A percentile compares a stretch with the other conserved stretches of the same genome.
Conservation (phyloP, 2,329 filamentous ascomycete genomes). For the Elsinoe perseae region DNA sequence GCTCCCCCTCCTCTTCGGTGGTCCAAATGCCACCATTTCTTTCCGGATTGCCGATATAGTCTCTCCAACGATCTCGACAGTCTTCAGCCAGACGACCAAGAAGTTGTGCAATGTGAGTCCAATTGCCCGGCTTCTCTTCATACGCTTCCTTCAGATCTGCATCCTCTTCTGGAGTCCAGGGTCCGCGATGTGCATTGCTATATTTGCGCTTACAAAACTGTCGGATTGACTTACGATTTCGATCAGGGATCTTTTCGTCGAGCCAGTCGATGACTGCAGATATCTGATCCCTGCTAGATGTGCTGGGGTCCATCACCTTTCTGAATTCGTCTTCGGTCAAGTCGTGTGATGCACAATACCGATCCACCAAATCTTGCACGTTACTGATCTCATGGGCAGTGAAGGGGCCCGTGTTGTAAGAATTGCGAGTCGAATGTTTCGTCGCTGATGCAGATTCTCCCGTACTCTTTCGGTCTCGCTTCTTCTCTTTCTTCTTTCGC, state of each 20-base stretch:
- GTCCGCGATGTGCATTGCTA: constrained; percentile 54
- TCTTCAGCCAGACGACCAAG: constrained; percentile 60
- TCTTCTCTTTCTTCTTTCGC: constrained; percentile 8
- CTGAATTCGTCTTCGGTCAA: constrained; percentile 3
- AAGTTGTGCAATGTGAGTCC: constrained; percentile 53
- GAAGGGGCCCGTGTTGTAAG: constrained; percentile 12
- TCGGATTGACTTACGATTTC: constrained; percentile 26
- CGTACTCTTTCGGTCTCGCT: neutral
- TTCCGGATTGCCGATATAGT: constrained; percentile 55
- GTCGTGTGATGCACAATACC: neutral
- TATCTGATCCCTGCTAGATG: neutral
- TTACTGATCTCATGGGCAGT: constrained; percentile 10
- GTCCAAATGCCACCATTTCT: constrained; percentile 52
- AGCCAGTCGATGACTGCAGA: neutral
- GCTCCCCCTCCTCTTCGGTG: constrained; percentile 49
- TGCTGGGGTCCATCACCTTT: constrained; percentile 14
- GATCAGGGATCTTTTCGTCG: constrained; percentile 7
- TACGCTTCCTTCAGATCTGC: constrained; percentile 44
- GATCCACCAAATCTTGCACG: constrained; percentile 10
- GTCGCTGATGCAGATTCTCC: neutral
- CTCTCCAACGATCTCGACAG: constrained; percentile 61
- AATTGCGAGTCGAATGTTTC: neutral
- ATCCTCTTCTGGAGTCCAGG: constrained; percentile 55
- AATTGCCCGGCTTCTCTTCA: constrained; percentile 47
- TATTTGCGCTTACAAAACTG: constrained; percentile 52